Evolutionary conservation across 2,329 filamentous ascomycete genomes (phyloP), one percentile per base, ranked within the genome.

Genomic region (Epichloe gansuensis): DNA sequence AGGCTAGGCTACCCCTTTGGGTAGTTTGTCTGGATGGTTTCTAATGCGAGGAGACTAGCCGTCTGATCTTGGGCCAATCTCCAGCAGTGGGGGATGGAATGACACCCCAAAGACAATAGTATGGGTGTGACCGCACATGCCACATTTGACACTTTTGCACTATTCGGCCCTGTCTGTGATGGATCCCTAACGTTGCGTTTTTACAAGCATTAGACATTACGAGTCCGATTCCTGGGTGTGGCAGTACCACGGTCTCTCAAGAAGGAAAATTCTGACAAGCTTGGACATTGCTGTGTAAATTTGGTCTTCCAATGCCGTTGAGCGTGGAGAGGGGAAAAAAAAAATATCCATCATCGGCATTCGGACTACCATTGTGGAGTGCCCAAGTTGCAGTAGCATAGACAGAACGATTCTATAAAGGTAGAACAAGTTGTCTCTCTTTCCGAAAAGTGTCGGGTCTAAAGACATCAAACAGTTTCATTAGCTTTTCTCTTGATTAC

Each of bases 71-170:
- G 27, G 13, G 35, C 27, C 35, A 27, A 25, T 9, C 21, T 31
- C 5, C 15, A n/a, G 11, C 12, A 5, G 17, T 25, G 6, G 21
- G 40, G 39, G 40, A 36, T 27, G 31, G 31, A 44, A 35, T 44
- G 48, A 34, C 48, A 50, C 41, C 40, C 21, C n/a, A 6, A 13
- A 38, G 15, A 40, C 23, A 40, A 3, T 13, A 27, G 25, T 12
- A 21, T 34, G 35, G 42, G 47, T 53, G 47, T 50, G 46, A 44
- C 41, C 43, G 38, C 47, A 38, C 15, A 45, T 46, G 51, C 23
- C 38, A 43, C 27, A 46, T 34, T 31, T 35, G 42, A 45, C 38
- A 38, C 8, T 52, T 35, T 40, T 41, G 25, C 12, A 13, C 25
- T 17, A 42, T 39, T 49, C 27, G 47, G 45, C 47, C 51, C 36